Evolutionary conservation across 208 protist genomes (phyloP).

Genomic region (Leishmania tropica): DNA sequence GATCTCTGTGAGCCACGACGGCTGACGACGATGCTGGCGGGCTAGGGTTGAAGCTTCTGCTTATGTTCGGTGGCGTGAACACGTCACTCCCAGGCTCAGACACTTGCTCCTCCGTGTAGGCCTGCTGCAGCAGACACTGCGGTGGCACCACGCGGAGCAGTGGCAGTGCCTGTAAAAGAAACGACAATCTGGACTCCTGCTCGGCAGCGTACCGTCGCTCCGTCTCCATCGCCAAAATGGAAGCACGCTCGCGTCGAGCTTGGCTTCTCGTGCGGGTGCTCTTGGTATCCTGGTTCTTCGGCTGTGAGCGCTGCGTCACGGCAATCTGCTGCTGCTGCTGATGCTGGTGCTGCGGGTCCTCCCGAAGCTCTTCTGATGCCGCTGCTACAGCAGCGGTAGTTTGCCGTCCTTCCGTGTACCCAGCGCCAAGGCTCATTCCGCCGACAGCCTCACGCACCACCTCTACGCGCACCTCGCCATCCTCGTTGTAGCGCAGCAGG

Average conservation of each 20-base stretch:
- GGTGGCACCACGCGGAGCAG: slow-evolving; percentile 41
- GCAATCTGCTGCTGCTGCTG: background rate
- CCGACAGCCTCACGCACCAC: slow-evolving; percentile 23
- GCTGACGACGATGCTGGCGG: background rate
- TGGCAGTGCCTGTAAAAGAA: slow-evolving; percentile 21
- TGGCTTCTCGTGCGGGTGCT: slow-evolving; percentile 6
- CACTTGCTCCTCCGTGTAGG: slow-evolving; percentile 20
- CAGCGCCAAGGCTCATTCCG: background rate
- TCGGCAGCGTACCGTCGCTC: slow-evolving; percentile 25
- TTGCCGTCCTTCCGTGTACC: background rate
- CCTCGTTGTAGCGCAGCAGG: slow-evolving; percentile 29
- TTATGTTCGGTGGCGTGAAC: background rate
- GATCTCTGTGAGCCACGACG: background rate
- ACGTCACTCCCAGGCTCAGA: background rate
- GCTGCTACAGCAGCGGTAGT: background rate
- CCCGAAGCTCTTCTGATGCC: background rate
- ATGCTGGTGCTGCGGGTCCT: background rate
- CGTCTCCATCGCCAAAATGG: slow-evolving; percentile 17
- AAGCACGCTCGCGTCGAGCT: slow-evolving; percentile 19
- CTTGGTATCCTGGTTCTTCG: background rate
- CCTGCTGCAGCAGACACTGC: slow-evolving; percentile 33
- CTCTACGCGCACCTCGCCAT: slow-evolving; percentile 29
- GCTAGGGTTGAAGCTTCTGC: background rate
- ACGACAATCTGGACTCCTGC: slow-evolving; percentile 28
- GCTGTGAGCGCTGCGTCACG: background rate